These are phyloP conservation scores for Kluyveromyces dobzhanskii DNA, from an alignment of 805 yeast genomes.

Conservation along the genomic window DNA sequence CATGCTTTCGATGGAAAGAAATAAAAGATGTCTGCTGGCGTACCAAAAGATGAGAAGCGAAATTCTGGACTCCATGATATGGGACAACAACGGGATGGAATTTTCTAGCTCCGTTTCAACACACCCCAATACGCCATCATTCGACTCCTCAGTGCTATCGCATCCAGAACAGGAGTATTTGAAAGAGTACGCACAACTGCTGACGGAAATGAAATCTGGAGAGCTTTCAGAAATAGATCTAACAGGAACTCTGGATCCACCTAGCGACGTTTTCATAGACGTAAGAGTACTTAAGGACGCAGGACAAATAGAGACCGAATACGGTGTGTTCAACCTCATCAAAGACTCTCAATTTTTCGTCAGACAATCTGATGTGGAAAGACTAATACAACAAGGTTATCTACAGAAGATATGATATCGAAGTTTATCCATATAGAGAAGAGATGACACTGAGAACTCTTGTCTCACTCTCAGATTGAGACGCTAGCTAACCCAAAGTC, in stretches of 20 bases:
- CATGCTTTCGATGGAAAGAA: slow-evolving; percentile 71
- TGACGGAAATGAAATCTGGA: slow-evolving; percentile 65
- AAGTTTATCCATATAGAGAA: no score
- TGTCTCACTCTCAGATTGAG: no score
- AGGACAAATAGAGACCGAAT: slow-evolving; percentile 95
- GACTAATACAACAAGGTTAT: slow-evolving; percentile 90
- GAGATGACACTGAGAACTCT: no score
- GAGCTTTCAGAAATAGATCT: slow-evolving; percentile 76
- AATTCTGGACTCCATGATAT: slow-evolving; percentile 55
- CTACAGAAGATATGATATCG: slow-evolving; percentile 53
- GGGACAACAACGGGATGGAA: slow-evolving; percentile 51
- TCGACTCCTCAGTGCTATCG: slow-evolving; percentile 46
- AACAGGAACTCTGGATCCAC: slow-evolving; percentile 85
- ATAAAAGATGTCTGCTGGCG: slow-evolving; percentile 83
- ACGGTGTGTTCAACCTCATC: slow-evolving; percentile 87
- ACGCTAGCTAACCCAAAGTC: no score
- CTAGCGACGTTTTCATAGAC: slow-evolving; percentile 84
- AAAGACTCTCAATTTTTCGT: slow-evolving; percentile 94
- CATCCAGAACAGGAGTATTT: slow-evolving; percentile 76
- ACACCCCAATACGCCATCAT: neutral
- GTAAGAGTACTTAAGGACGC: slow-evolving; percentile 90
- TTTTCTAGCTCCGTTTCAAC: slow-evolving; percentile 16
- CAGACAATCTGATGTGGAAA: slow-evolving; percentile 86
- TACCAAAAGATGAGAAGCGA: slow-evolving; percentile 68
- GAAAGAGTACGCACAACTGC: slow-evolving; percentile 58